Conservation (phyloP, 805 yeast genomes). For the Teunomyces panamensis region DNA sequence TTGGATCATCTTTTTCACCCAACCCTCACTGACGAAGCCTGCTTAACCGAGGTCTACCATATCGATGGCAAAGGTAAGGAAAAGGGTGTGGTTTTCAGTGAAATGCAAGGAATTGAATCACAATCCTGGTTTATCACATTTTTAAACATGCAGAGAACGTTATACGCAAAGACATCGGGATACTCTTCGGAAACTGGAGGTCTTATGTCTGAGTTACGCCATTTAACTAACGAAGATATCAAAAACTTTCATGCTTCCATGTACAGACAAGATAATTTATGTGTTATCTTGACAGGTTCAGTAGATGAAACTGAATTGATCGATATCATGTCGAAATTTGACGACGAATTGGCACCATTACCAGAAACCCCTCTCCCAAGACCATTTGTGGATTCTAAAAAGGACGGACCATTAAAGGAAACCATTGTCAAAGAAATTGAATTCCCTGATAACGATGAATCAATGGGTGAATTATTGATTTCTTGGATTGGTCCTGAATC, state of each 20-base stretch:
- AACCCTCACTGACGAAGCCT: constrained; percentile 84
- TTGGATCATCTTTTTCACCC: constrained; percentile 85
- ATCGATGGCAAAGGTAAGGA: constrained; percentile 88
- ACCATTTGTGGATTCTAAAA: constrained; percentile 75
- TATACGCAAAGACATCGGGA: constrained; percentile 63
- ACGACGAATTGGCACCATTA: constrained; percentile 48
- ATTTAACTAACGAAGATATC: constrained; percentile 69
- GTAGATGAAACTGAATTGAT: constrained; percentile 75
- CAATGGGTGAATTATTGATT: constrained; percentile 69
- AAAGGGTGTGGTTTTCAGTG: constrained; percentile 94
- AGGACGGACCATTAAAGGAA: constrained; percentile 37
- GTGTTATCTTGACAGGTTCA: constrained; percentile 81
- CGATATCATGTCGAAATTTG: constrained; percentile 58
- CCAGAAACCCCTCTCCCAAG: constrained; percentile 42
- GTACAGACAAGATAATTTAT: constrained; percentile 81
- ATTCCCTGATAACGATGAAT: constrained; percentile 88
- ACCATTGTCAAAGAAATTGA: constrained; percentile 51
- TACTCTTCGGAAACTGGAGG: constrained; percentile 96
- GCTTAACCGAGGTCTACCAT: constrained; percentile 92
- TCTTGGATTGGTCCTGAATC: constrained; percentile 82
- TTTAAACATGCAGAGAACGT: constrained; percentile 55
- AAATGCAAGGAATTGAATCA: constrained; percentile 91
- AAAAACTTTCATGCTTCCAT: constrained; percentile 65
- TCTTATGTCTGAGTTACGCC: constrained; percentile 68
- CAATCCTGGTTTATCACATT: constrained; percentile 67